Percentiles rank a stretch among this genome's conserved stretches.
phyloP scores from a whole-genome alignment of 2,329 filamentous ascomycete species.

The Blastomyces gilchristii region DNA sequence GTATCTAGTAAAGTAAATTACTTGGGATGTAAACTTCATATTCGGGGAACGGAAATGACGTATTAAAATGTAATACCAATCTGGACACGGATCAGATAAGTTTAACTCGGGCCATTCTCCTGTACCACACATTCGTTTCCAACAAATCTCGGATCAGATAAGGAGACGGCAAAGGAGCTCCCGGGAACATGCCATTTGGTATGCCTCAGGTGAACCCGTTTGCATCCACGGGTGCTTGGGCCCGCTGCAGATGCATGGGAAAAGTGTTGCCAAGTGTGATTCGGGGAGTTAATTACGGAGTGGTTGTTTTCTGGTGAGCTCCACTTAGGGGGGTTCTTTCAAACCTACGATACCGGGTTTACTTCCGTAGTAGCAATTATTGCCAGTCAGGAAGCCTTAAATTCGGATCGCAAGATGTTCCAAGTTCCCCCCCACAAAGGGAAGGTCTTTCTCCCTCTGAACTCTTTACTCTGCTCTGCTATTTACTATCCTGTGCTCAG shows the following conservation, averaged over 20 bases:
- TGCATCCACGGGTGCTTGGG: background rate
- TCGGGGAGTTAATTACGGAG: background rate
- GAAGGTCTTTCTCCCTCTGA: background rate
- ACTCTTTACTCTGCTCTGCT: background rate
- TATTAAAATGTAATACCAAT: background rate
- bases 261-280: constrained; percentile 2
- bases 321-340: background rate
- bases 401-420: background rate
- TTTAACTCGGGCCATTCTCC: too few relatives aligned
- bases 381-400: background rate
- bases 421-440: background rate
- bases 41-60: background rate
- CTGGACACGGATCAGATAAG: constrained; percentile 2
- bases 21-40: background rate
- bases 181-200: background rate
- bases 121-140: background rate
- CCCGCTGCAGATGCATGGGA: background rate
- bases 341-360: background rate
- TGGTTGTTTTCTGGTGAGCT: background rate
- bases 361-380: background rate
- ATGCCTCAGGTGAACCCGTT: background rate
- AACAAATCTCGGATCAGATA: constrained; percentile 3
- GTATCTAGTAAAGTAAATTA: too few relatives aligned
- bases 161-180: background rate
- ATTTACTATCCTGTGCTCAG: background rate